Conservation (phyloP, 768 basidiomycete genomes). For the Trametes sanguinea region DNA sequence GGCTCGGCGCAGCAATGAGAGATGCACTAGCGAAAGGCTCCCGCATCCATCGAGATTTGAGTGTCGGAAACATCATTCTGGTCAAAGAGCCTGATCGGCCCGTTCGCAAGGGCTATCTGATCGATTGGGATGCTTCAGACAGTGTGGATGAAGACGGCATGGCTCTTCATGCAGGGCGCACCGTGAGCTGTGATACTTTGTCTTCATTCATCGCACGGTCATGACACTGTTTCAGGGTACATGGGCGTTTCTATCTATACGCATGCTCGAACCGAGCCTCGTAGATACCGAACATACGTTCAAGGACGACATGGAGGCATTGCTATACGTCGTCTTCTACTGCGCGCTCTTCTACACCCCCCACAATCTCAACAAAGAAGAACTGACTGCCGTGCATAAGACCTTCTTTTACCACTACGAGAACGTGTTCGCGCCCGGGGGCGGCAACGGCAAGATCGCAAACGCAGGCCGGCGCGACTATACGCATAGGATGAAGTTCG, state of each 20-base stretch:
- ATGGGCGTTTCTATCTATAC: not conserved
- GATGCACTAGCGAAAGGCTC: constrained; percentile 3
- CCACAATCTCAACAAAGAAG: no score
- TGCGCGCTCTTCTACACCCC: not conserved
- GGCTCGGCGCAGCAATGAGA: constrained; percentile 1
- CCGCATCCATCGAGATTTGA: constrained; percentile 11
- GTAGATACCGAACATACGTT: no score
- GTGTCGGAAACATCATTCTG: constrained; percentile 10
- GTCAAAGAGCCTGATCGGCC: not conserved
- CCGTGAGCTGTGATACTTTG: not conserved
- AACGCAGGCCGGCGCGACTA: no score
- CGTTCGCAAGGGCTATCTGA: constrained; percentile 5
- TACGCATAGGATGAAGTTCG: no score
- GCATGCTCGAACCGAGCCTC: not conserved
- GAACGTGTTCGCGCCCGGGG: no score
- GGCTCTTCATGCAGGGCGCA: not conserved
- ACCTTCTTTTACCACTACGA: no score
- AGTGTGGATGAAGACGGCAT: not conserved
- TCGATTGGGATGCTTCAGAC: constrained; percentile 12
- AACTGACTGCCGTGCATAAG: no score
- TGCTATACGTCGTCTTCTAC: constrained; percentile 17
- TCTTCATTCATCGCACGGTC: not conserved
- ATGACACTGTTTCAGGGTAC: constrained; percentile 5
- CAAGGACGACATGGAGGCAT: constrained; percentile 15
- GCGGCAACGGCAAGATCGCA: no score